Percentiles rank a stretch among this genome's conserved stretches.
phyloP scores from a whole-genome alignment of 257 asterid species.

The Ajuga chamaepitys region DNA sequence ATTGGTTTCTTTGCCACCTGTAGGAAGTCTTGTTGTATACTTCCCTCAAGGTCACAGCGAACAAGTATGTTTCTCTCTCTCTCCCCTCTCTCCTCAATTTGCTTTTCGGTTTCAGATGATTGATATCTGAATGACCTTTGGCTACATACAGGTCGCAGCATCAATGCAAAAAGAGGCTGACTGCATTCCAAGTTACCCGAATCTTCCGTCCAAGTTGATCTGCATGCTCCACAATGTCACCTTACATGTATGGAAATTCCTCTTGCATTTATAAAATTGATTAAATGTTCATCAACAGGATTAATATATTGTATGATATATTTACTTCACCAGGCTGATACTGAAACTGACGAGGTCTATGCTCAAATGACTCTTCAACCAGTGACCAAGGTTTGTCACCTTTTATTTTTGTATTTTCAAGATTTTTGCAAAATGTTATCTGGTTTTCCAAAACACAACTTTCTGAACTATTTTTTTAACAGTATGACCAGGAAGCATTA shows the following conservation, averaged over 20 bases:
- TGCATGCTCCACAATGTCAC: slow-evolving; percentile 93
- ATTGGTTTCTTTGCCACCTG: slow-evolving; percentile 86
- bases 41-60: slow-evolving; percentile 99
- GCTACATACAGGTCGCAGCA: slow-evolving; percentile 69
- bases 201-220: slow-evolving; percentile 84
- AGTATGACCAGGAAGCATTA: slow-evolving; percentile 89
- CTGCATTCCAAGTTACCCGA: slow-evolving; percentile 83
- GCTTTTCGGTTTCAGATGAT: slow-evolving; percentile 1
- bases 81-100: not conserved
- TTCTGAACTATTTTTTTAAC: slow-evolving; percentile 14
- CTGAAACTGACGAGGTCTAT: slow-evolving; percentile 93
- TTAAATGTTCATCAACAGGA: not conserved
- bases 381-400: slow-evolving; percentile 48
- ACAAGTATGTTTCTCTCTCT: slow-evolving; percentile 47
- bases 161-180: slow-evolving; percentile 96
- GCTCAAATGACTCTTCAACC: slow-evolving; percentile 99
- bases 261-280: not conserved
- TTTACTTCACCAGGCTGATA: slow-evolving; percentile 65
- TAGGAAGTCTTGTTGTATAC: slow-evolving; percentile 89
- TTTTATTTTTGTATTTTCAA: not conserved
- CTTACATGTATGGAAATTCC: slow-evolving; percentile 56
- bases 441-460: not conserved
- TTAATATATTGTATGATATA: not conserved
- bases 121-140: not conserved
- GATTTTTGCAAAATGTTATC: not conserved